A percentile compares a stretch with the other conserved stretches of the same genome.
Evolutionary conservation across 2,329 filamentous ascomycete species (phyloP).

Genomic region (Didymella keratinophila): DNA sequence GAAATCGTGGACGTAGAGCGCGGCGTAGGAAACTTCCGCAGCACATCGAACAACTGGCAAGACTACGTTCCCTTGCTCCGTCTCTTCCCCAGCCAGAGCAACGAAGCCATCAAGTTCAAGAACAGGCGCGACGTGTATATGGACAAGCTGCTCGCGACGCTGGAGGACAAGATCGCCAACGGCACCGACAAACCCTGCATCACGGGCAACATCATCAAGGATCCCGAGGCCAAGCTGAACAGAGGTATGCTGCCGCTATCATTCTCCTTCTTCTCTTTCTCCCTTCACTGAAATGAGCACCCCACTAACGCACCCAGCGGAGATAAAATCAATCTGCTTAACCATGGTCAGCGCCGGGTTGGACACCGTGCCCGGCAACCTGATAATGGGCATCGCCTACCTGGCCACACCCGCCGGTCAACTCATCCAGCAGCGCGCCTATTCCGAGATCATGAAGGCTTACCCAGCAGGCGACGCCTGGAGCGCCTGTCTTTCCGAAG

Average conservation of each 20-base stretch:
- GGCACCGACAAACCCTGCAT: slow-evolving; percentile 74
- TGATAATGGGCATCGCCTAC: slow-evolving; percentile 81
- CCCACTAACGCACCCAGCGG: slow-evolving; percentile 57
- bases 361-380: slow-evolving; percentile 80
- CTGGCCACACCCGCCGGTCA: slow-evolving; percentile 73
- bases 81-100: slow-evolving; percentile 68
- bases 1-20: slow-evolving; percentile 81
- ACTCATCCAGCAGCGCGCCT: slow-evolving; percentile 72
- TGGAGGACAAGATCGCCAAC: slow-evolving; percentile 67
- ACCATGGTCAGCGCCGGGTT: slow-evolving; percentile 84
- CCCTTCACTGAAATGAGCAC: no score
- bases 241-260: slow-evolving; percentile 56
- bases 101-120: slow-evolving; percentile 70
- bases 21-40: slow-evolving; percentile 77
- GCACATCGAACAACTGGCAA: slow-evolving; percentile 83
- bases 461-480: slow-evolving; percentile 81
- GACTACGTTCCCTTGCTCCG: slow-evolving; percentile 82
- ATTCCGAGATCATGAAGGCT: slow-evolving; percentile 72
- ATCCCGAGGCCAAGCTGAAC: slow-evolving; percentile 73
- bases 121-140: slow-evolving; percentile 73
- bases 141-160: slow-evolving; percentile 64
- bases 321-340: slow-evolving; percentile 81
- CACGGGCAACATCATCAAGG: slow-evolving; percentile 73
- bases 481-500: slow-evolving; percentile 74
- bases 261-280: neutral